phyloP scores from a whole-genome alignment of 2,329 filamentous ascomycete species.

The Catunica adiposa region DNA sequence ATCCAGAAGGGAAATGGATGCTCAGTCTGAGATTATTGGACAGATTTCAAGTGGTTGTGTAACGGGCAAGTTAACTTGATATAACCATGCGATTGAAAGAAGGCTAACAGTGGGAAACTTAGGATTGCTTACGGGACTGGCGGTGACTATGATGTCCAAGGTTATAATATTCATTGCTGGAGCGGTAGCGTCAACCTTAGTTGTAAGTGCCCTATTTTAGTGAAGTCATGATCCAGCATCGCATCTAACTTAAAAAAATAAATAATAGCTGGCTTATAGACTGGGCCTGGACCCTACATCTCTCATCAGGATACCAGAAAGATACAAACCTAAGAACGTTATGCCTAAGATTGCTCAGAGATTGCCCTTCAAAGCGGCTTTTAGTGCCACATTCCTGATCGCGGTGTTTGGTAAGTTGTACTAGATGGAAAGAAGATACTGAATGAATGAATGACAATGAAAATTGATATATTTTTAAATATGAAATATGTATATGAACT shows the following conservation, averaged over 20 bases:
- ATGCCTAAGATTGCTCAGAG: slow-evolving; percentile 19
- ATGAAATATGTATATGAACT: not conserved
- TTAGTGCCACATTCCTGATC: slow-evolving; percentile 56
- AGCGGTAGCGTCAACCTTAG: slow-evolving; percentile 42
- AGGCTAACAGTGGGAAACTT: not conserved
- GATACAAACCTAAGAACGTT: slow-evolving; percentile 9
- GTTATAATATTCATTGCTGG: slow-evolving; percentile 52
- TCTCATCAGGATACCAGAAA: slow-evolving; percentile 19
- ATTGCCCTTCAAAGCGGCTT: slow-evolving; percentile 52
- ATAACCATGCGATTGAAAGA: not conserved
- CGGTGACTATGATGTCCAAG: slow-evolving; percentile 54
- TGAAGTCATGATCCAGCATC: not conserved
- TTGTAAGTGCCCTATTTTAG: slow-evolving; percentile 30
- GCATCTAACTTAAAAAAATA: slow-evolving; percentile 1
- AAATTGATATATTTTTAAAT: no score
- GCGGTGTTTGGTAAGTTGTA: slow-evolving; percentile 36
- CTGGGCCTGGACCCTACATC: slow-evolving; percentile 27
- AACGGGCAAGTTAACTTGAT: slow-evolving; percentile 24
- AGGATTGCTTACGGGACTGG: slow-evolving; percentile 48
- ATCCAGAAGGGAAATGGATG: not conserved
- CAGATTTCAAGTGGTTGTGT: slow-evolving; percentile 40
- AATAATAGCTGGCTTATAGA: slow-evolving; percentile 26
- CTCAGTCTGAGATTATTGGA: slow-evolving; percentile 15
- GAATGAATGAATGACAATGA: no score
- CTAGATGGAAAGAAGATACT: slow-evolving; percentile 3